Conservation (phyloP, 2,329 filamentous ascomycete species). For the Albifimbria verrucaria region DNA sequence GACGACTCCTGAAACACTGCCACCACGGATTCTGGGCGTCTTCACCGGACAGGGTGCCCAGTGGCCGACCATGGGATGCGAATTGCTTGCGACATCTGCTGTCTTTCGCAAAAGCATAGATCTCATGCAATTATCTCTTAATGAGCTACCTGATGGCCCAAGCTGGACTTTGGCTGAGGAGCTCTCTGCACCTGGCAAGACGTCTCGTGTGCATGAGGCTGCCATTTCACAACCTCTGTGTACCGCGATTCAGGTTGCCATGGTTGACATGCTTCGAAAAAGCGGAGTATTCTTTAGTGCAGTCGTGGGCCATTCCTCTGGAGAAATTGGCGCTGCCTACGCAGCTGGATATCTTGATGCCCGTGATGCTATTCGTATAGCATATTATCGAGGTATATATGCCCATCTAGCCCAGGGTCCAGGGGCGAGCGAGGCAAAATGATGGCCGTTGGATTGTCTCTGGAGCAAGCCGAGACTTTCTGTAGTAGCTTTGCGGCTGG, state of each 20-base stretch:
- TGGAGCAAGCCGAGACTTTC: conserved; percentile 11
- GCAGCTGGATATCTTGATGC: conserved; percentile 38
- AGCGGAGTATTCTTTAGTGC: conserved; percentile 30
- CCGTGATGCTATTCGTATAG: conserved; percentile 20
- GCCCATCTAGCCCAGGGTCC: neutral
- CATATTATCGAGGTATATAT: conserved; percentile 12
- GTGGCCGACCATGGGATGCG: conserved; percentile 27
- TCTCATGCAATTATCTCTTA: conserved; percentile 18
- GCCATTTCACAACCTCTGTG: conserved; percentile 28
- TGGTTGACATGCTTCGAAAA: conserved; percentile 21
- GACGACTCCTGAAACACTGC: no score
- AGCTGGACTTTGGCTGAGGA: conserved; percentile 22
- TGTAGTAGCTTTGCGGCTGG: conserved; percentile 8
- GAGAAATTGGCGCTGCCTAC: conserved; percentile 49
- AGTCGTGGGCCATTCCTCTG: conserved; percentile 46
- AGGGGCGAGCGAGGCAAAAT: neutral
- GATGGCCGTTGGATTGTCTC: conserved; percentile 19
- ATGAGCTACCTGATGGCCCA: conserved; percentile 17
- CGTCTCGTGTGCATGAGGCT: conserved; percentile 16
- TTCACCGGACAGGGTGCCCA: conserved; percentile 34
- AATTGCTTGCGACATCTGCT: conserved; percentile 12
- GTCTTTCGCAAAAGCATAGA: conserved; percentile 11
- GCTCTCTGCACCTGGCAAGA: conserved; percentile 9
- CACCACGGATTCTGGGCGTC: conserved; percentile 16
- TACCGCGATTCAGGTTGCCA: conserved; percentile 24